Base-by-base conservation (phyloP, 768 basidiomycete genomes). In the Rhizopogon rudus region DNA sequence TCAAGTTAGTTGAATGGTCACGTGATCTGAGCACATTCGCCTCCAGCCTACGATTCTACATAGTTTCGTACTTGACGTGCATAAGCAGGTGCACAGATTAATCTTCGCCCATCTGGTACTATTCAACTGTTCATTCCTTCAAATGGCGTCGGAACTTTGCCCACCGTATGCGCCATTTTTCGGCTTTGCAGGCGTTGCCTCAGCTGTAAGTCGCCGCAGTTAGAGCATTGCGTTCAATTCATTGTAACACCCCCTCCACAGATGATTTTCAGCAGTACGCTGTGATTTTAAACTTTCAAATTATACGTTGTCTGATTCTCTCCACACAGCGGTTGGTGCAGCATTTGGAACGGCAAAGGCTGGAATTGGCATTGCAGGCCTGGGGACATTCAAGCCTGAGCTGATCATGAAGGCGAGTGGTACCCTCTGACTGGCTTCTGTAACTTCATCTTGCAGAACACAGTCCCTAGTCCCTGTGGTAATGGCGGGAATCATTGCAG, bases 151-250 rank as follows among this genome's bases (percentile, higher is more conserved):
- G 51, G 69, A 71, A 43, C 60, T 81, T 49, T 97, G 93, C 70
- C 93, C 93, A 58, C 91, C 94, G 31, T 98, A 91, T 69, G 95
- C 95, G 50, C 91, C 93, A 51, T 98, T 98, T 84, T 97, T 98
- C 70, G 96, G 95, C 28, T 95, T 99, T 70, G 95, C 89, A 49
- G 96, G 96, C 50, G 96, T 98, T 31, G 90, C 93, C n/a, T 81
- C 88, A 25, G 85, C 96, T 49, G 96, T 97, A 63, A 73, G 90
- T 67, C 22, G 40, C 50, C n/a, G 22, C 40, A 6, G 7, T 52
- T 35, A 20, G 43, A 25, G 5, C 43, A 20, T n/a, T 54, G 43
- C n/a, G 48, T 49, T 35, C 14, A 49, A 22, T 37, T 49, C 48
- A 49, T 49, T 5, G 39, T 37, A 37, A 49, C 48, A 49, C 1